These are phyloP conservation scores for Ampelocalamus luodianensis DNA, from an alignment of 176 grass and related monocot species.

Conservation along the genomic window DNA sequence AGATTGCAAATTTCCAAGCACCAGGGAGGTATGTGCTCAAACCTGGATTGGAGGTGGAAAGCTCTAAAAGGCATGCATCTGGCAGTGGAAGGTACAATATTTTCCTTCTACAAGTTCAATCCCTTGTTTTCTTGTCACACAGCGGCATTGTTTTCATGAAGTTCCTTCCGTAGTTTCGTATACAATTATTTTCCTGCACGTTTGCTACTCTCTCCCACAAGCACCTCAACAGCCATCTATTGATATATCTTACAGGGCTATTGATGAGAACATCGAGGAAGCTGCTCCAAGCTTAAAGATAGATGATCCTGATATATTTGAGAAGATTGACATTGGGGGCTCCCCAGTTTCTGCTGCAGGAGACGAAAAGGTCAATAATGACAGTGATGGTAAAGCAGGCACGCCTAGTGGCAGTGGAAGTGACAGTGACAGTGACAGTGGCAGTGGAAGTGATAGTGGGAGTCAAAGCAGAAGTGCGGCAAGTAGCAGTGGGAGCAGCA, in stretches of 20 bases:
- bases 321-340: conserved; percentile 56
- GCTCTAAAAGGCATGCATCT: conserved; percentile 56
- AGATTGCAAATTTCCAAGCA: conserved; percentile 90
- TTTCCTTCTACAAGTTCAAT: conserved; percentile 33
- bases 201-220: conserved; percentile 54
- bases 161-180: background rate
- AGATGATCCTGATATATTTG: conserved; percentile 65
- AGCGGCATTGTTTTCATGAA: conserved; percentile 14
- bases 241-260: conserved; percentile 48
- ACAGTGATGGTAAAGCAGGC: conserved; percentile 69
- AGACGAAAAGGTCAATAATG: conserved; percentile 55
- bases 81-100: conserved; percentile 60
- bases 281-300: conserved; percentile 56
- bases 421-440: conserved; percentile 90
- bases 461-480: conserved; percentile 76
- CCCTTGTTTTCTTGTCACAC: background rate
- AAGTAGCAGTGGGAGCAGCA: conserved; percentile 79
- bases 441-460: conserved; percentile 82
- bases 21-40: conserved; percentile 87
- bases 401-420: conserved; percentile 84
- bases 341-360: conserved; percentile 53
- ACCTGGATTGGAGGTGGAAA: conserved; percentile 67
- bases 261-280: conserved; percentile 58
- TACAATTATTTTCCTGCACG: conserved; percentile 26
- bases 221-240: conserved; percentile 40